Percentiles rank a stretch among this genome's conserved stretches.
phyloP scores from a whole-genome alignment of 2,329 filamentous ascomycete species.

The Diaporthe amygdali region DNA sequence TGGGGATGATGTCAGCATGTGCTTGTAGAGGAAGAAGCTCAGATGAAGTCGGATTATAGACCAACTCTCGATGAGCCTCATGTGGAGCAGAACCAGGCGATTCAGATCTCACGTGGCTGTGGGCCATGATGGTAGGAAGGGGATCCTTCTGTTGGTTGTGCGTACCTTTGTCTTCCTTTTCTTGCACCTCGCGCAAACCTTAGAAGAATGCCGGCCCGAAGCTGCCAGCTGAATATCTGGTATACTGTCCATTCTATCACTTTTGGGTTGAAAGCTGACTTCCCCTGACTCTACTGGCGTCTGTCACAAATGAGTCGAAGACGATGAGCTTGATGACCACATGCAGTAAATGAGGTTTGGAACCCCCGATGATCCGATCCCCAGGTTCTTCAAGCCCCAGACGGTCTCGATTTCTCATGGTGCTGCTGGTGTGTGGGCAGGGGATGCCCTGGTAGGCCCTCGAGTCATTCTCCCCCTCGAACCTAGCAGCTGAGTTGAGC shows the following conservation, averaged over 20 bases:
- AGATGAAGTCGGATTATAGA: not conserved
- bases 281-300: not conserved
- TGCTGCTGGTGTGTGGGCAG: not conserved
- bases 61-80: not conserved
- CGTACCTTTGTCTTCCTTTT: conserved; percentile 19
- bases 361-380: not conserved
- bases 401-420: not conserved
- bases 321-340: not conserved
- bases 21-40: not conserved
- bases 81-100: not conserved
- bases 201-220: conserved; percentile 16
- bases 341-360: not conserved
- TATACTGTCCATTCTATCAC: not conserved
- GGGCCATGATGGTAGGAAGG: not conserved
- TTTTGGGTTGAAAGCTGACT: not conserved
- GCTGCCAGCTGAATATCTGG: conserved; percentile 15
- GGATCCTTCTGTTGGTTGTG: not conserved
- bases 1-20: not conserved
- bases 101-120: conserved; percentile 1
- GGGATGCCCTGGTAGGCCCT: not conserved
- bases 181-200: conserved; percentile 19
- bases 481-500: not conserved
- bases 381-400: not conserved
- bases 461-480: conserved; percentile 10
- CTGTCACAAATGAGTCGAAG: not conserved